Conservation (phyloP, 1,284 basidiomycete species). For the Puccinia triticina region DNA sequence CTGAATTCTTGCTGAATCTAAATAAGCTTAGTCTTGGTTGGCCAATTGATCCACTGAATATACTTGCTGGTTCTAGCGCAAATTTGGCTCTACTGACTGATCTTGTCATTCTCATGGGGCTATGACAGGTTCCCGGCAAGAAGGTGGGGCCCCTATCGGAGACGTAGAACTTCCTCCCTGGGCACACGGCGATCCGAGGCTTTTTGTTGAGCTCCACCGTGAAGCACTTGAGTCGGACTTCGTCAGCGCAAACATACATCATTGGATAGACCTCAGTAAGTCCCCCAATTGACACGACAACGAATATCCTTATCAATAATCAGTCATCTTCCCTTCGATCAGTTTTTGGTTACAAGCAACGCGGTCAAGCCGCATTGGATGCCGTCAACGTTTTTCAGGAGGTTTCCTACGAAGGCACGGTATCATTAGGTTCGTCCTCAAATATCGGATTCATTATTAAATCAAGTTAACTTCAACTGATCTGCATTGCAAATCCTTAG, state of each 20-base stretch:
- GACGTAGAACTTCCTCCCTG: conserved; percentile 87
- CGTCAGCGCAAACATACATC: conserved; percentile 80
- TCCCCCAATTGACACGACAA: conserved; percentile 65
- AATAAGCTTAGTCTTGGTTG: conserved; percentile 71
- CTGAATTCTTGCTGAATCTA: conserved; percentile 63
- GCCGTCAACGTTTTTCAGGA: conserved; percentile 89
- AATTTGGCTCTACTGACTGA: background rate
- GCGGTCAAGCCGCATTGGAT: conserved; percentile 61
- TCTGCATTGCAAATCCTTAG: conserved; percentile 31
- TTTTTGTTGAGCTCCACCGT: conserved; percentile 82
- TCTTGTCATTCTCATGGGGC: conserved; percentile 62
- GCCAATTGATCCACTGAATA: conserved; percentile 53
- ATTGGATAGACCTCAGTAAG: conserved; percentile 82
- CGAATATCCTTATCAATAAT: background rate
- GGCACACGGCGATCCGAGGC: conserved; percentile 80
- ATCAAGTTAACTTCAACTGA: background rate
- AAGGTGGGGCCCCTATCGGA: conserved; percentile 80
- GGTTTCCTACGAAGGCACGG: conserved; percentile 77
- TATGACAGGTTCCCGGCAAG: conserved; percentile 77
- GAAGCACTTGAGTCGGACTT: conserved; percentile 87
- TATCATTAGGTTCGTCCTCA: conserved; percentile 55
- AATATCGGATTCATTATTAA: conserved; percentile 65
- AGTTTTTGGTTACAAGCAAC: conserved; percentile 58
- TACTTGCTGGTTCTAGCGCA: conserved; percentile 7
- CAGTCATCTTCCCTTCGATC: conserved; percentile 4